Evolutionary conservation across 805 yeast genomes (phyloP), one percentile per base, ranked within the genome.

Genomic region (Nakazawaea anatomiae): DNA sequence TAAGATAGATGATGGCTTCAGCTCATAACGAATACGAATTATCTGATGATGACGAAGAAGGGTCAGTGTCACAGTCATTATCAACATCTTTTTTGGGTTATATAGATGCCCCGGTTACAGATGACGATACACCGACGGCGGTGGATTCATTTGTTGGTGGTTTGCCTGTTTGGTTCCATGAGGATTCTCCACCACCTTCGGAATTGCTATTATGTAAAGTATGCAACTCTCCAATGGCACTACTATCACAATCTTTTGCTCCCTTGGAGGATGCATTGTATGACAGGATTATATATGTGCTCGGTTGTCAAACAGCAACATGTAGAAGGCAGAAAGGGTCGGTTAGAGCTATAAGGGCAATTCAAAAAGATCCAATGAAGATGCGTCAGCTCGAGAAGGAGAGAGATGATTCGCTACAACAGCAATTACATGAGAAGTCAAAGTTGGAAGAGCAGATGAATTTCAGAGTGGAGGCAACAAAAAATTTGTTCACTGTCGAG

Each of bases 91-190:
- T 67, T 48, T 66, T 87, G 25, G 95, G 92, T 0, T 82, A 75
- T 59, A 79, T 82, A 9, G 94, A 87, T 59, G 74, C 78, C 1
- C 75, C 80, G n/a, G 74, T 77, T 31, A 72, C 76, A 5, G 74
- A 70, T 12, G 77, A 72, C 4, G 80, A 75, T 36, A 58, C 55
- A 39, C 74, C 81, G 31, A 66, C 73, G 1, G 51, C 73, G 4
- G 82, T 77, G 51, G 96, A 89, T 60, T 81, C 95, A 0, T 83
- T 89, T 55, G 75, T 92, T 34, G 98, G 98, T 1, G 95, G 96
- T 1, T 66, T 68, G 39, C 89, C 91, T 6, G 61, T 81, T 6
- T 85, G 96, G 95, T 64, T 89, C 35, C 77, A 83, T 55, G 74
- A 75, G 4, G 69, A 72, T 1, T 81, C 89, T 0, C 63, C 70